A percentile compares a stretch with the other conserved stretches of the same genome.
phyloP scores from a whole-genome alignment of 768 basidiomycete genomes.

The Lactarius pseudohatsudake region DNA sequence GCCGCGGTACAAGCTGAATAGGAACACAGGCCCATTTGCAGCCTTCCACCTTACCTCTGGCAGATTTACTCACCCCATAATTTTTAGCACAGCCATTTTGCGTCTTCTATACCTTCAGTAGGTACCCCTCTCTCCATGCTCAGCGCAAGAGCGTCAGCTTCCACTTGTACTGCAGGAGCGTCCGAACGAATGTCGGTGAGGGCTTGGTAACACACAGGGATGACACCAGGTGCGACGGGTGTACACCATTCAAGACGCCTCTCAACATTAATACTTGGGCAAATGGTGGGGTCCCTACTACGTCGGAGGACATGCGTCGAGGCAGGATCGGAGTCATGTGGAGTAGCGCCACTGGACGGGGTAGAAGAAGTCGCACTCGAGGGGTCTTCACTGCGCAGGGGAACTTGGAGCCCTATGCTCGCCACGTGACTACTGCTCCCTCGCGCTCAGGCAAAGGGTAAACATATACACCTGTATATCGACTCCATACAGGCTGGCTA shows the following conservation, averaged over 20 bases:
- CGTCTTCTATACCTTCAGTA: slow-evolving; percentile 30
- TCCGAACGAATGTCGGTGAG: slow-evolving; percentile 67
- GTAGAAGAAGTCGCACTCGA: no score
- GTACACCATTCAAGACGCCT: slow-evolving; percentile 32
- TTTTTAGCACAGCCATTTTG: slow-evolving; percentile 58
- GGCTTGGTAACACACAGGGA: slow-evolving; percentile 85
- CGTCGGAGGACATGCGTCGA: no score
- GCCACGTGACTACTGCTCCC: no score
- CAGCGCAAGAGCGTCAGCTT: slow-evolving; percentile 43
- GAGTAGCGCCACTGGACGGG: no score
- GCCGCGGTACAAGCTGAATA: slow-evolving; percentile 2
- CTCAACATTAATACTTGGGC: no score
- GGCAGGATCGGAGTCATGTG: no score
- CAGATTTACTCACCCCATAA: slow-evolving; percentile 82
- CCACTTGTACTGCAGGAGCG: slow-evolving; percentile 47
- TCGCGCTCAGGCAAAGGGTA: no score
- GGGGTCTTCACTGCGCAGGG: no score
- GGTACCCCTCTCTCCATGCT: slow-evolving; percentile 27
- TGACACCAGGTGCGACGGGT: slow-evolving; percentile 58
- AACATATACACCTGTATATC: no score
- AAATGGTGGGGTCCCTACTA: no score
- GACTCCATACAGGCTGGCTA: no score
- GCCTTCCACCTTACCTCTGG: slow-evolving; percentile 80
- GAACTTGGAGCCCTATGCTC: no score
- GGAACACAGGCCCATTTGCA: slow-evolving; percentile 59